Evolutionary conservation across 495 filamentous ascomycete species (phyloP).

Genomic region (Lindgomyces ingoldianus): DNA sequence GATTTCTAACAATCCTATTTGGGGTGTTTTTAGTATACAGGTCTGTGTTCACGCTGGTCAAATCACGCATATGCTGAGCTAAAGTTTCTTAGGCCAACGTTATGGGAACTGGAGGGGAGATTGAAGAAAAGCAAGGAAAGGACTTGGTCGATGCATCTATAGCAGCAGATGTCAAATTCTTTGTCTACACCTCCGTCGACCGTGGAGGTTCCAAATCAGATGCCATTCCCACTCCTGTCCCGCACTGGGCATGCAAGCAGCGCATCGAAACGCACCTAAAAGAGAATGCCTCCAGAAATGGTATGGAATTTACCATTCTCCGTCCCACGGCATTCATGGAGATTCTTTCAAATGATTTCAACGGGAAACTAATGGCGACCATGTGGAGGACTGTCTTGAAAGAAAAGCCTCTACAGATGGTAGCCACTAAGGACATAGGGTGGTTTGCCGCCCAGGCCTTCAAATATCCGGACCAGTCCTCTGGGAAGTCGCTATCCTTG

Average conservation of each 20-base stretch:
- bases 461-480: conserved; percentile 50
- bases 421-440: conserved; percentile 64
- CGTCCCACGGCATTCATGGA: conserved; percentile 69
- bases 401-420: conserved; percentile 57
- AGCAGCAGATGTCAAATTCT: conserved; percentile 58
- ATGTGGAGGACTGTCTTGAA: conserved; percentile 51
- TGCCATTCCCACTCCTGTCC: conserved; percentile 58
- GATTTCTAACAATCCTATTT: conserved; percentile 53
- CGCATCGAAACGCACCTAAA: conserved; percentile 64
- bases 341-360: conserved; percentile 58
- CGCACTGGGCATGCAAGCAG: conserved; percentile 66
- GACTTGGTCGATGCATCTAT: conserved; percentile 61
- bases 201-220: conserved; percentile 61
- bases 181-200: conserved; percentile 70
- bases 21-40: conserved; percentile 38
- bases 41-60: too few relatives aligned
- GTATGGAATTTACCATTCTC: conserved; percentile 51
- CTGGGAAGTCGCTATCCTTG: conserved; percentile 52
- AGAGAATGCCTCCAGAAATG: conserved; percentile 38
- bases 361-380: conserved; percentile 60
- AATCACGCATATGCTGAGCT: too few relatives aligned
- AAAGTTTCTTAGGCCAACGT: too few relatives aligned
- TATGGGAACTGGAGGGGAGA: too few relatives aligned
- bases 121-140: too few relatives aligned
- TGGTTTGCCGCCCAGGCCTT: conserved; percentile 64